phyloP scores from a whole-genome alignment of 2,329 filamentous ascomycete genomes.

The Ophiostoma ulmi region DNA sequence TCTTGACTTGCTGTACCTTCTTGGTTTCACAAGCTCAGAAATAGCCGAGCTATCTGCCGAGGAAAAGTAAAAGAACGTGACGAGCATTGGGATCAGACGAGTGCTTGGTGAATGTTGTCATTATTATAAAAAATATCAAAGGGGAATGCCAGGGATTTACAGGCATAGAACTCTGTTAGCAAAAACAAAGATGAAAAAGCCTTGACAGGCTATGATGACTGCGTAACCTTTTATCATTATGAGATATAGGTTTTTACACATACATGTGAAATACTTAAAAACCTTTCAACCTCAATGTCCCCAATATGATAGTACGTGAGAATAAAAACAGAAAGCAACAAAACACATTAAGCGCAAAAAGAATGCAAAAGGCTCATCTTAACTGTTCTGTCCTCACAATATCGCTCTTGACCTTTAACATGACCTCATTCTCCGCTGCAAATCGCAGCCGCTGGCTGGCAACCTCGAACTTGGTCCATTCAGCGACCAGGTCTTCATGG shows the following conservation, averaged over 20 bases:
- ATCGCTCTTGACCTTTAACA: slow-evolving; percentile 25
- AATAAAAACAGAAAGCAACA: background rate
- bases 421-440: slow-evolving; percentile 20
- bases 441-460: slow-evolving; percentile 24
- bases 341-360: background rate
- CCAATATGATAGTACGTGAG: background rate
- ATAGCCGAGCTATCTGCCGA: slow-evolving; percentile 34
- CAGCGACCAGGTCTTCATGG: slow-evolving; percentile 26
- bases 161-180: background rate
- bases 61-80: background rate
- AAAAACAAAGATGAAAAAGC: background rate
- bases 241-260: background rate
- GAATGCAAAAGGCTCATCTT: background rate
- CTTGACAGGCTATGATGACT: background rate
- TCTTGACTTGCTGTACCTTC: slow-evolving; percentile 66
- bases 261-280: background rate
- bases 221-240: background rate
- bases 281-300: background rate
- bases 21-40: slow-evolving; percentile 66
- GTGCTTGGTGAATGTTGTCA: background rate
- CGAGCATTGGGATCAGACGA: background rate
- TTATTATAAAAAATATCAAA: background rate
- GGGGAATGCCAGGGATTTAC: background rate
- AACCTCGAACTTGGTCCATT: slow-evolving; percentile 24
- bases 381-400: slow-evolving; percentile 21